phyloP scores from a whole-genome alignment of 148 eudicot species.

The Camellia japonica region DNA sequence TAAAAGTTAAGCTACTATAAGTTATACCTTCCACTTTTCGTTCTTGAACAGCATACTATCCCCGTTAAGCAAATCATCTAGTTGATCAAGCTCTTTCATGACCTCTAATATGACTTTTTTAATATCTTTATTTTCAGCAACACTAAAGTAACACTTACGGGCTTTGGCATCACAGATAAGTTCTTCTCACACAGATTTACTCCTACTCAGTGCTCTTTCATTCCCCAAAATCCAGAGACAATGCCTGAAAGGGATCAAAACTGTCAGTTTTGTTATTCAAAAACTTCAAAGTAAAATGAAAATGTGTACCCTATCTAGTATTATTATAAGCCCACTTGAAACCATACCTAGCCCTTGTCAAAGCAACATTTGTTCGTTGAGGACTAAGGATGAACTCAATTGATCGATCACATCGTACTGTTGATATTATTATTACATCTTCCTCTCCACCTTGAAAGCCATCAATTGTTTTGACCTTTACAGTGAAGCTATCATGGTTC shows the following conservation, averaged over 20 bases:
- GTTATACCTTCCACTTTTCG: constrained; percentile 42
- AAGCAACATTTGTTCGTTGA: constrained; percentile 35
- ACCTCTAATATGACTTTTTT: constrained; percentile 26
- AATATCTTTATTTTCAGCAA: constrained; percentile 34
- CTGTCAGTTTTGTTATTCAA: neutral
- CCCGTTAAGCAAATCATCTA: constrained; percentile 38
- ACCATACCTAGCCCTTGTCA: constrained; percentile 57
- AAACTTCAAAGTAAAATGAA: neutral
- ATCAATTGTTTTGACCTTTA: constrained; percentile 45
- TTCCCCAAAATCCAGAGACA: constrained; percentile 66
- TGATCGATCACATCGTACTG: constrained; percentile 43
- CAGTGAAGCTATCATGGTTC: constrained; percentile 19
- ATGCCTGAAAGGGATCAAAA: constrained; percentile 30
- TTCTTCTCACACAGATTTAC: constrained; percentile 35
- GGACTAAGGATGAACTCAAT: constrained; percentile 33
- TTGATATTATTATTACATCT: constrained; percentile 58
- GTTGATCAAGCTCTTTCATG: constrained; percentile 39
- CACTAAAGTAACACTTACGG: constrained; percentile 40
- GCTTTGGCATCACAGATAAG: constrained; percentile 44
- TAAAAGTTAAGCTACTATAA: neutral
- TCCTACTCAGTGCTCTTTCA: constrained; percentile 28
- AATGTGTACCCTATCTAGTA: neutral
- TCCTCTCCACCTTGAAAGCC: constrained; percentile 59
- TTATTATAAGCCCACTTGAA: neutral
- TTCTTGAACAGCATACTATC: constrained; percentile 32